Evolutionary conservation across 345 rosid genomes (phyloP), one percentile per base, ranked within the genome.

Genomic region (Kandelia obovata): DNA sequence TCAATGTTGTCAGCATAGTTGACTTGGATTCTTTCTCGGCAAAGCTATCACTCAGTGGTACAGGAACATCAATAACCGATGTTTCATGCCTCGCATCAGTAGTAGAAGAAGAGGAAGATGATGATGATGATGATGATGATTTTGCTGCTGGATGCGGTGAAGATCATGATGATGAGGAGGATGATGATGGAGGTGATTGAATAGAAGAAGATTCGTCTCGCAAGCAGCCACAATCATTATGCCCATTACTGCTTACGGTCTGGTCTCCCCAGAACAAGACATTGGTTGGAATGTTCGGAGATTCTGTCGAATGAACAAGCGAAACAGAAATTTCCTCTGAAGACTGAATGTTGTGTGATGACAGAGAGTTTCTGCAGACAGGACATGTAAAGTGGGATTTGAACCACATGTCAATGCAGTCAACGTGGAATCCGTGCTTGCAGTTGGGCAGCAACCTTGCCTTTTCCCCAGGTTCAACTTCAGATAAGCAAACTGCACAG

Each of bases 221-320:
- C 77, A 84, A 79, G 60, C 71, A 74, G 71, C 75, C 69, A 32
- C 78, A 82, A 16, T 84, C 75, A 34, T 53, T 23, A 53, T 19
- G 11, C 47, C 76, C 80, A 15, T 86, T 81, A 8, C 85, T 79
- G 70, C 88, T 86, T 57, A 88, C 89, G 80, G 79, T 81, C 39
- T 87, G 85, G 30, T 88, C 83, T 2, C 96, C 98, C 98, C 96
- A 88, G 66, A 94, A 85, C 95, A 94, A 75, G 59, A 94, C 90
- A 73, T 91, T 94, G 4, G 98, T 91, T 3, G 97, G 97, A n/a
- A 89, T 89, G 23, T 83, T 79, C 46, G 88, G 83, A 69, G 91
- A 77, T 20, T 90, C 92, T 17, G 71, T 37, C 1, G 87, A 55
- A 55, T 23, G 59, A 15, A 9, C 30, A 55, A 55, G 23, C 3